Conservation (phyloP, 371 early-diverging fungal species). For the Entomophthora muscae region DNA sequence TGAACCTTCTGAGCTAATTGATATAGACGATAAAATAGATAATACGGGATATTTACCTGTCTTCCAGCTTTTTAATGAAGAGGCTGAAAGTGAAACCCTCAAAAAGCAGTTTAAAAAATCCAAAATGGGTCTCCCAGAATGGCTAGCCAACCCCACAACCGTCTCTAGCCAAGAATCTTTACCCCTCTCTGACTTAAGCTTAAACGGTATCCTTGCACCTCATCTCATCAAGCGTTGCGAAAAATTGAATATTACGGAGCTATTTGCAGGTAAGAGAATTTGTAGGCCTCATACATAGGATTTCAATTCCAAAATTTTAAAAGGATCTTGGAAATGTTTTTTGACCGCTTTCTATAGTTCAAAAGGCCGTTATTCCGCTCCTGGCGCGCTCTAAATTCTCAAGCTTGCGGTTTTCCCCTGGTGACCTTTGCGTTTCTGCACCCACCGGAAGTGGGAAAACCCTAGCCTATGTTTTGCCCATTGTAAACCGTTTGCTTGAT, state of each 20-base stretch:
- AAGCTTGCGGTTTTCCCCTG: constrained; percentile 29
- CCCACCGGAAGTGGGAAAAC: constrained; percentile 97
- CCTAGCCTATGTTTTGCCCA: constrained; percentile 89
- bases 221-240: constrained; percentile 36
- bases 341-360: constrained; percentile 25
- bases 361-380: constrained; percentile 69
- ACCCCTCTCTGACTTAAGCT: constrained; percentile 17
- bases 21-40: not conserved
- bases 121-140: constrained; percentile 59
- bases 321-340: not conserved
- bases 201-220: constrained; percentile 32
- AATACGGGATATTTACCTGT: not conserved
- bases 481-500: constrained; percentile 51
- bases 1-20: not conserved
- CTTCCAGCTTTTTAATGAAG: not conserved
- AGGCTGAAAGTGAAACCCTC: not conserved
- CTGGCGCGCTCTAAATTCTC: constrained; percentile 35
- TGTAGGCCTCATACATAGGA: not conserved
- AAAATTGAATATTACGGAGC: constrained; percentile 38
- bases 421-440: constrained; percentile 83
- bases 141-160: constrained; percentile 61
- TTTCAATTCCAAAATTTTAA: not conserved
- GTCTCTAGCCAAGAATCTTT: constrained; percentile 36
- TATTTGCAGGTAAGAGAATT: constrained; percentile 49
- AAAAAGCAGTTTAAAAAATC: constrained; percentile 10